Evolutionary conservation across 306 rosid genomes (phyloP).

Genomic region (Corylus heterophylla): DNA sequence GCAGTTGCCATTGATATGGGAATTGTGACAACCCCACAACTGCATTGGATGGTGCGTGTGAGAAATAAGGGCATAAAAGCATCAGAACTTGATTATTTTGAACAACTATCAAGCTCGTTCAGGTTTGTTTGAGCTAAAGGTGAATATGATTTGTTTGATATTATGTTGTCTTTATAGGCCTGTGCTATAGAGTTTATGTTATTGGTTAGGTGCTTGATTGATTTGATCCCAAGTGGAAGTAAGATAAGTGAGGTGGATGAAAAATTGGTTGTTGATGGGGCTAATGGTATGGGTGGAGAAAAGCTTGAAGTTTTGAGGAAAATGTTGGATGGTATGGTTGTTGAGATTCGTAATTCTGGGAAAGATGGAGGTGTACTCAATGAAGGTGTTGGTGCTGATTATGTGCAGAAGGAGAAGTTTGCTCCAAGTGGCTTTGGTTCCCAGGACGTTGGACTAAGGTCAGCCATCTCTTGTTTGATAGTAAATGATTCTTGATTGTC

Average conservation of each 20-base stretch:
- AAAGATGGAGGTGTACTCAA: slow-evolving; percentile 77
- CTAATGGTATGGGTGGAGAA: slow-evolving; percentile 91
- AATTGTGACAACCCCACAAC: slow-evolving; percentile 80
- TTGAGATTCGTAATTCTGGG: slow-evolving; percentile 76
- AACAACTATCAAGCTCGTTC: slow-evolving; percentile 70
- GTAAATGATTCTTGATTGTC: slow-evolving; percentile 7
- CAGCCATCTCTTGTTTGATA: slow-evolving; percentile 35
- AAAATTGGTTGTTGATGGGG: slow-evolving; percentile 79
- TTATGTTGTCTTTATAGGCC: slow-evolving; percentile 16
- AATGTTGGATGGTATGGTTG: slow-evolving; percentile 49
- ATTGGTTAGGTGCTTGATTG: slow-evolving; percentile 77
- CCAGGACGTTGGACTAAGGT: slow-evolving; percentile 73
- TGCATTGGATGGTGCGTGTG: slow-evolving; percentile 94
- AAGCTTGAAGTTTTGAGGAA: slow-evolving; percentile 59
- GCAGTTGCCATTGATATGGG: slow-evolving; percentile 72
- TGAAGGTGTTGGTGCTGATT: slow-evolving; percentile 97
- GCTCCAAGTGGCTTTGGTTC: slow-evolving; percentile 67
- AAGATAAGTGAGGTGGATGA: slow-evolving; percentile 29
- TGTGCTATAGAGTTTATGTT: slow-evolving; percentile 37
- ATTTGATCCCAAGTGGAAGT: slow-evolving; percentile 60
- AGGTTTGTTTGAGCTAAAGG: slow-evolving; percentile 49
- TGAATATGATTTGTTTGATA: slow-evolving; percentile 7
- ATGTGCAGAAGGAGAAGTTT: slow-evolving; percentile 94
- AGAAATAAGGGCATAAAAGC: slow-evolving; percentile 59
- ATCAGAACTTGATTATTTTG: slow-evolving; percentile 69